Conservation (phyloP, 257 asterid genomes). For the Solanum dulcamara region DNA sequence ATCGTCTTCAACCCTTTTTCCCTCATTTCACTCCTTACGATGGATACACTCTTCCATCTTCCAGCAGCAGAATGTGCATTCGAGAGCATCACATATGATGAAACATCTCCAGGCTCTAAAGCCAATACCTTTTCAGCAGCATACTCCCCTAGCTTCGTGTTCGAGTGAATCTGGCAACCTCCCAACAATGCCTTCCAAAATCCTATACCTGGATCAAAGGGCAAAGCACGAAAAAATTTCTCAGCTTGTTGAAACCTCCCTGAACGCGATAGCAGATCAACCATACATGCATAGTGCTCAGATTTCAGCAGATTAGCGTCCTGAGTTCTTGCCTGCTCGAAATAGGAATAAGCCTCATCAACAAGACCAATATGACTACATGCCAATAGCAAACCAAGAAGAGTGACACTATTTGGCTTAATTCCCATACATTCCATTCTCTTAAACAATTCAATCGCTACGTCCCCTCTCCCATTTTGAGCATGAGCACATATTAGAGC, state of each 20-base stretch:
- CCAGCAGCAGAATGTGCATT: constrained; percentile 77
- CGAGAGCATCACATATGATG: constrained; percentile 86
- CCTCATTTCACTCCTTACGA: constrained; percentile 44
- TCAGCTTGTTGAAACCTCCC: constrained; percentile 65
- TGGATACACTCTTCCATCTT: constrained; percentile 48
- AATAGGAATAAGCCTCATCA: constrained; percentile 42
- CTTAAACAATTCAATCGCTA: constrained; percentile 30
- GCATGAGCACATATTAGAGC: constrained; percentile 76
- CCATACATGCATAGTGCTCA: constrained; percentile 81
- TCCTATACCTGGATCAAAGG: constrained; percentile 72
- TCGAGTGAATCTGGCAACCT: constrained; percentile 66
- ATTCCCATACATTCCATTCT: constrained; percentile 31
- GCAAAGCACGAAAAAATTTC: constrained; percentile 47
- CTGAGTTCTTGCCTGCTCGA: constrained; percentile 28
- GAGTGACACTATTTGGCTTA: constrained; percentile 47
- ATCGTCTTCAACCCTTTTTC: constrained; percentile 45
- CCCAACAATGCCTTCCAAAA: constrained; percentile 89
- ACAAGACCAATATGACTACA: constrained; percentile 67
- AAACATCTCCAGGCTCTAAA: constrained; percentile 64
- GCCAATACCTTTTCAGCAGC: constrained; percentile 50
- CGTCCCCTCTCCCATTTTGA: constrained; percentile 60
- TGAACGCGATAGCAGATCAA: constrained; percentile 62
- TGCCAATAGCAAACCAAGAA: constrained; percentile 59
- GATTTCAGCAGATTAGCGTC: constrained; percentile 30
- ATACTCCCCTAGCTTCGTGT: constrained; percentile 39